These are phyloP conservation scores for Yamadazyma paraphyllophila DNA, from an alignment of 805 yeast genomes.

Conservation along the genomic window DNA sequence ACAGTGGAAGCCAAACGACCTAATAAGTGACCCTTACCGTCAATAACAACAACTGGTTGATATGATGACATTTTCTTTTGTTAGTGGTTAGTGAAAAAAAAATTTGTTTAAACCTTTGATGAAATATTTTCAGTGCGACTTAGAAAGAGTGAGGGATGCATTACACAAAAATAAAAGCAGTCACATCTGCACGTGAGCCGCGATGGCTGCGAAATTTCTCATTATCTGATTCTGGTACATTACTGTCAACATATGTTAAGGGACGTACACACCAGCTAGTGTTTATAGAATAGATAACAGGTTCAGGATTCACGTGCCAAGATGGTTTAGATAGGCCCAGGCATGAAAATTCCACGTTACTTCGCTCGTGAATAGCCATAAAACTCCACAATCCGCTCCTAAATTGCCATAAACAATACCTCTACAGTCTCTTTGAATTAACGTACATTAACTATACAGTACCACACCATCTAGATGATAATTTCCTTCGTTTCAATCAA, in stretches of 20 bases:
- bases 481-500: slow-evolving; percentile 33
- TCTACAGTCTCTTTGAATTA: no score
- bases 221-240: no score
- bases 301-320: no score
- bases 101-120: slow-evolving; percentile 5
- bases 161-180: slow-evolving; percentile 13
- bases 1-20: slow-evolving; percentile 99
- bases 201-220: slow-evolving; percentile 2
- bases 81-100: slow-evolving; percentile 10
- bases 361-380: no score
- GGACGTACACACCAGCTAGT: no score
- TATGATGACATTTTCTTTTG: slow-evolving; percentile 63
- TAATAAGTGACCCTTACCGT: slow-evolving; percentile 99
- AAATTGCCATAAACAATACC: no score
- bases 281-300: no score
- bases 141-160: neutral
- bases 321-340: no score
- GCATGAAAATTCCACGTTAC: no score
- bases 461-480: slow-evolving; percentile 20
- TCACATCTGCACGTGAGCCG: slow-evolving; percentile 9
- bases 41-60: slow-evolving; percentile 97
- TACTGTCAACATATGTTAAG: no score
- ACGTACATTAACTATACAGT: no score
- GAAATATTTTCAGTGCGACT: slow-evolving; percentile 3
- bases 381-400: no score